Base-by-base conservation (phyloP, 2,329 filamentous ascomycete species). In the Calonectria pteridis region DNA sequence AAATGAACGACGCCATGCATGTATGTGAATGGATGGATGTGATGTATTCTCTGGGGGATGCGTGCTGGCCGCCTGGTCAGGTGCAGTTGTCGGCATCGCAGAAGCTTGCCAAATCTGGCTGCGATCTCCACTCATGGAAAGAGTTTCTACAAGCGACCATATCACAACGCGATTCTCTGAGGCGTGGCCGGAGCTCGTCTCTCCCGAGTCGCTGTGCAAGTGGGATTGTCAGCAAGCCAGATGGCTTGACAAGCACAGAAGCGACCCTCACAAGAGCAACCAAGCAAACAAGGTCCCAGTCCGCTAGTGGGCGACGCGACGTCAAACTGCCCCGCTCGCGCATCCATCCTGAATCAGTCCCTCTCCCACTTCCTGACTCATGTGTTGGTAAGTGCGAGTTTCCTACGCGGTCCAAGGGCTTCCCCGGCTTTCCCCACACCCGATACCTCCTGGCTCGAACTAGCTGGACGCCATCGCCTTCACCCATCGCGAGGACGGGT, bases 391-490 rank as follows among this genome's bases (percentile, higher is more conserved):
- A 68, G 33, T 28, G 55, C 23, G 29, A 49, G 58, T 33, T 50
- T 55, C 26, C 50, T 49, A 40, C 62, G 29, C 46, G 49, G 49
- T 55, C 40, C 72, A 69, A 67, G 72, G 72, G 49, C 35, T 23
- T 50, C 58, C 70, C 70, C 46, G 37, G 70, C 28, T 37, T 43
- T 71, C 69, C 49, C 65, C 66, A 72, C 65, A 68, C 58, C 37
- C 66, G 43, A 35, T 40, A 66, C 43, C 33, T 58, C 65, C 49
- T 53, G 43, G 31, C 55, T 35, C 46, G 35, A 58, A 66, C 69
- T 72, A 74, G 65, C 62, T 35, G 5, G 55, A 13, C 72, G 65
- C 68, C 50, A 72, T 75, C 68, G 20, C 28, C 66, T 69, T 66
- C 33, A 18, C 37, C 64, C 46, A 37, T 29, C 43, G 31, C 26